Evolutionary conservation across 1,284 basidiomycete species (phyloP), one percentile per base, ranked within the genome.

Genomic region (Tilletia setariae): DNA sequence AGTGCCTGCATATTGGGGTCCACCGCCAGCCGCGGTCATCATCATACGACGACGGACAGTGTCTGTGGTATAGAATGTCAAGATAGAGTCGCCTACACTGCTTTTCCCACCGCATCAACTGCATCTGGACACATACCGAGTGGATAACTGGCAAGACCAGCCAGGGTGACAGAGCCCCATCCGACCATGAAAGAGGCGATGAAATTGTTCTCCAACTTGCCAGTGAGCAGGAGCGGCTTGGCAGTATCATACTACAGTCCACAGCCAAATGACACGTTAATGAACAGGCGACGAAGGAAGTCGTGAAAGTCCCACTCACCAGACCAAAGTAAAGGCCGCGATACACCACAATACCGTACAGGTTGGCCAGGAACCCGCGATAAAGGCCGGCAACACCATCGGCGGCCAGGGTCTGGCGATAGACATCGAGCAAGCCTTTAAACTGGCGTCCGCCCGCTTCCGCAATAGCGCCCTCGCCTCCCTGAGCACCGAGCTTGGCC

Each of bases 1-100:
- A 88, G 77, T 90, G 88, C 70, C 89, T 79, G n/a, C 85, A 88
- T 89, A 75, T 83, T 77, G 72, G 76, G 80, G 81, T 83, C 78
- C 72, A 69, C 72, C 73, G 62, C 74, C 74, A 75, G 76, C 79
- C 59, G 79, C 80, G 72, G 78, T 82, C 80, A 82, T 82, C 80
- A 82, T 82, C 80, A 82, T 82, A 65, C 80, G 79, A 70, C 80
- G 78, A 70, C 80, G 80, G 73, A 82, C 78, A 63, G 80, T 81
- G 80, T 82, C n/a, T n/a, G n/a, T n/a, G n/a, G n/a, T n/a, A n/a
- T n/a, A n/a, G n/a, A n/a, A n/a, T n/a, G n/a, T n/a, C n/a, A n/a
- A n/a, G n/a, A n/a, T n/a, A n/a, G n/a, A n/a, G n/a, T n/a, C n/a
- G n/a, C n/a, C n/a, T n/a, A n/a, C n/a, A n/a, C n/a, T n/a, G n/a